These are phyloP conservation scores for Erodium maritimum DNA, from an alignment of 345 rosid species.

Conservation along the genomic window DNA sequence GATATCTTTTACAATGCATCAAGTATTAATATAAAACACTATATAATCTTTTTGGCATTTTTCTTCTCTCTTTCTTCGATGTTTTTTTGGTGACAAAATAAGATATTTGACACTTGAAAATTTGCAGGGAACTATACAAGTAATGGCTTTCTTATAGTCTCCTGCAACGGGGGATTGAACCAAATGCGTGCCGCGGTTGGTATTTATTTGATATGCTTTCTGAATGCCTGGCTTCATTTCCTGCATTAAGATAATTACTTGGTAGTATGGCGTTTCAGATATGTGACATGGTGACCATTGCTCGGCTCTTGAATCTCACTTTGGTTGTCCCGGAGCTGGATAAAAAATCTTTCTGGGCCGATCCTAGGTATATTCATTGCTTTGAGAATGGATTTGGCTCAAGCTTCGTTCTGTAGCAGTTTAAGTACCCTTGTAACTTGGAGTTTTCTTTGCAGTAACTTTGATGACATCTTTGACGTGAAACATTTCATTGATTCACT, in stretches of 20 bases:
- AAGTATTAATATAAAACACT: neutral
- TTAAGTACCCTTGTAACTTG: neutral
- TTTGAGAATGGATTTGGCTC: neutral
- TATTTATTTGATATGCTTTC: constrained; percentile 18
- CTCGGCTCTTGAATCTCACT: constrained; percentile 85
- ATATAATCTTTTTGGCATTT: neutral
- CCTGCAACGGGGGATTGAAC: constrained; percentile 89
- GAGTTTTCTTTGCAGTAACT: constrained; percentile 47
- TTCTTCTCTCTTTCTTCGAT: neutral
- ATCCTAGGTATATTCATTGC: constrained; percentile 52
- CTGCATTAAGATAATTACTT: constrained; percentile 10
- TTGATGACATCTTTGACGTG: constrained; percentile 89
- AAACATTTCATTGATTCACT: constrained; percentile 81
- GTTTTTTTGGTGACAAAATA: constrained; percentile 4
- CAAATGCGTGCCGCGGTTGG: constrained; percentile 96
- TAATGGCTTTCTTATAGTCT: constrained; percentile 72
- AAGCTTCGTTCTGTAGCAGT: neutral
- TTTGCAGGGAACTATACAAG: constrained; percentile 66
- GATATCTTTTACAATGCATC: neutral
- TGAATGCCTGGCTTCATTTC: constrained; percentile 6
- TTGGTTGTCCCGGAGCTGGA: constrained; percentile 95
- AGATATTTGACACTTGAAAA: neutral
- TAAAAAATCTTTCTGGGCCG: constrained; percentile 96
- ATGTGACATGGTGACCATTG: constrained; percentile 85
- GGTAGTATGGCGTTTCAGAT: constrained; percentile 38